Evolutionary conservation across 2,329 filamentous ascomycete species (phyloP), one percentile per base, ranked within the genome.

Genomic region (Thermomyces lanuginosus): DNA sequence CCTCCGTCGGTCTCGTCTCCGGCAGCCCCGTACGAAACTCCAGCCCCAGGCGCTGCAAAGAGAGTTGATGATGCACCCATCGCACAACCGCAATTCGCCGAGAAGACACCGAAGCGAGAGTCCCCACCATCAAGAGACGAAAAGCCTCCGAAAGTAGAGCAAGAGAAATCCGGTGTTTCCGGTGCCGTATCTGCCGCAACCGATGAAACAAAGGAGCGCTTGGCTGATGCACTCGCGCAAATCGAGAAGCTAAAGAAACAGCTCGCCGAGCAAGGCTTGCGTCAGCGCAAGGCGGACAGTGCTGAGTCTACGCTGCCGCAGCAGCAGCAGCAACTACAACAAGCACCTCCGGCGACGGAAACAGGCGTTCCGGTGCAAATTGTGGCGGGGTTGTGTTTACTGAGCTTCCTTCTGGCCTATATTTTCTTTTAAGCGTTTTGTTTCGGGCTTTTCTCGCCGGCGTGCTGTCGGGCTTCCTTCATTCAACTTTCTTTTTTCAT

Each of bases 361-460:
- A 29, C 45, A 11, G 86, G 89, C 12, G 86, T 98, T 3, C 75
- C 89, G 1, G 71, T 98, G 26, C 76, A 86, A 51, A 69, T 86
- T 36, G 80, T 80, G 22, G 86, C 89, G 12, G 62, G 72, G 12
- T 61, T 98, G 22, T 93, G 84, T 50, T 62, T 98, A 43, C 44
- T 92, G 37, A 84, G 81, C 62, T 98, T 98, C 61, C 57, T 98
- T 47, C 68, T 95, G 42, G 89, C 83, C 29, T 98, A 93, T 58
- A 71, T 95, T 55, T 83, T 98, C 63, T 98, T 98, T 57, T 98
- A 73, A 64, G n/a, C n/a, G n/a, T n/a, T n/a, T n/a, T n/a, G n/a
- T n/a, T n/a, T n/a, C n/a, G n/a, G n/a, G n/a, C n/a, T n/a, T n/a
- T n/a, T n/a, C n/a, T n/a, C n/a, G n/a, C n/a, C n/a, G n/a, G n/a